These are phyloP conservation scores for Cyberlindnera misumaiensis DNA, from an alignment of 805 yeast species.

Conservation along the genomic window DNA sequence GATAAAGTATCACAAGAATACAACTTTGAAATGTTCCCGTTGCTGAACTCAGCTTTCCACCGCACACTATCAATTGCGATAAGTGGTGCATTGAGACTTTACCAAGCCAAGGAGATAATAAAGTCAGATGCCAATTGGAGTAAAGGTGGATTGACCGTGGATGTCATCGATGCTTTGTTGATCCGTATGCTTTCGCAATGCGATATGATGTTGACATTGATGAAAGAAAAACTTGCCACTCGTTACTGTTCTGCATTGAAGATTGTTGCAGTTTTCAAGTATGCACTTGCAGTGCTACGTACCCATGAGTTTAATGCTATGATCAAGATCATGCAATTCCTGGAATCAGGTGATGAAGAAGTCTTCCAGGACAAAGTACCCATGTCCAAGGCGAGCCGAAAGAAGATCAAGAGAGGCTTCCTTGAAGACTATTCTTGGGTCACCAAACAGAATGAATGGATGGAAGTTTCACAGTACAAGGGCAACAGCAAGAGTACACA, in stretches of 20 bases:
- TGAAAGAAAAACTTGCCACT: constrained; percentile 9
- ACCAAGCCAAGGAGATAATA: constrained; percentile 13
- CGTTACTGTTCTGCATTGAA: constrained; percentile 13
- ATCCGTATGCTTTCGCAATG: background rate
- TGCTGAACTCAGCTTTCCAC: constrained; percentile 5
- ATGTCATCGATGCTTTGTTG: constrained; percentile 5
- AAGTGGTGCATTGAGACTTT: constrained; percentile 7
- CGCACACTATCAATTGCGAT: constrained; percentile 2
- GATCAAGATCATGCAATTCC: constrained; percentile 13
- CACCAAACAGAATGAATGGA: constrained; percentile 12
- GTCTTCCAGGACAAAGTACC: constrained; percentile 2
- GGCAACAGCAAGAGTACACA: constrained; percentile 3
- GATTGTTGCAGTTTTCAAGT: constrained; percentile 5
- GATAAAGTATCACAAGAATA: constrained; percentile 4
- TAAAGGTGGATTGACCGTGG: background rate
- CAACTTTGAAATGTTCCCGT: constrained; percentile 11
- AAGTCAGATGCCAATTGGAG: too few species aligned
- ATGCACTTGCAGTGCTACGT: constrained; percentile 5
- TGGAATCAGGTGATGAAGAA: constrained; percentile 12
- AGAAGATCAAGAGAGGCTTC: constrained; percentile 7
- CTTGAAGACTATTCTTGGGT: constrained; percentile 10
- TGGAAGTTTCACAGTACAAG: constrained; percentile 6
- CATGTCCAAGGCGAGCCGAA: constrained; percentile 4
- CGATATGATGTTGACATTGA: constrained; percentile 4
- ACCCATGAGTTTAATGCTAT: constrained; percentile 12